These are phyloP conservation scores for Stachybotrys elegans DNA, from an alignment of 2,329 filamentous ascomycete genomes.

Conservation along the genomic window DNA sequence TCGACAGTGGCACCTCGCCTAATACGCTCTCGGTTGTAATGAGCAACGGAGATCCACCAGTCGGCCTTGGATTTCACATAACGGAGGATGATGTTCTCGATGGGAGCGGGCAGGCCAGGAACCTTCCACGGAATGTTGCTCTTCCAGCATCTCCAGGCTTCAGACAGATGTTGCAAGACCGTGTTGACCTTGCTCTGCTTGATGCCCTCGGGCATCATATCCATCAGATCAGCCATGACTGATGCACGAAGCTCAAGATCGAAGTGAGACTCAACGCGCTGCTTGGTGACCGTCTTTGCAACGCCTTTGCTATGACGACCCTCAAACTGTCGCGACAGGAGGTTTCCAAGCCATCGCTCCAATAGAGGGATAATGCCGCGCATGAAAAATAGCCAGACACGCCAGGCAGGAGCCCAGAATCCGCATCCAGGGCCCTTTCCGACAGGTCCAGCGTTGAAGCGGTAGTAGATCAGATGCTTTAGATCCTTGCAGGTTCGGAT, in stretches of 20 bases:
- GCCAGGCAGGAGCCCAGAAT: constrained; percentile 98
- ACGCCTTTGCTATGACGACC: constrained; percentile 98
- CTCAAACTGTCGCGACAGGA: constrained; percentile 95
- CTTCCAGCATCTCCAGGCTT: constrained; percentile 99
- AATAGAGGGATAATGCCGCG: constrained; percentile 94
- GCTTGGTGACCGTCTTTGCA: constrained; percentile 97
- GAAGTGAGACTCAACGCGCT: constrained; percentile 97
- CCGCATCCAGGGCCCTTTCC: constrained; percentile 97
- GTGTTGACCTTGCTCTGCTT: constrained; percentile 99
- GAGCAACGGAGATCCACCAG: constrained; percentile 99
- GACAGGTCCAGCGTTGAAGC: constrained; percentile 94
- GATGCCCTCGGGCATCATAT: constrained; percentile 99
- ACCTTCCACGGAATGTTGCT: constrained; percentile 99
- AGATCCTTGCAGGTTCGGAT: constrained; percentile 98
- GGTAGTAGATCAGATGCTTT: constrained; percentile 98
- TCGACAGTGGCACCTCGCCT: constrained; percentile 94
- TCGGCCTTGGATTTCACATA: constrained; percentile 99
- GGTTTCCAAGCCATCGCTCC: constrained; percentile 94
- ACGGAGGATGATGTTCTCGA: constrained; percentile 96
- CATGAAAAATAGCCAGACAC: constrained; percentile 99
- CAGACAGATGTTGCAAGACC: constrained; percentile 91
- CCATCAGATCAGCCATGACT: constrained; percentile 98
- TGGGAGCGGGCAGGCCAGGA: constrained; percentile 88
- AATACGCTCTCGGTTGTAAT: constrained; percentile 98
- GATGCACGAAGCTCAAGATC: constrained; percentile 95